Evolutionary conservation across 345 rosid genomes (phyloP), one percentile per base, ranked within the genome.

Genomic region (Eucalyptus curtisii): DNA sequence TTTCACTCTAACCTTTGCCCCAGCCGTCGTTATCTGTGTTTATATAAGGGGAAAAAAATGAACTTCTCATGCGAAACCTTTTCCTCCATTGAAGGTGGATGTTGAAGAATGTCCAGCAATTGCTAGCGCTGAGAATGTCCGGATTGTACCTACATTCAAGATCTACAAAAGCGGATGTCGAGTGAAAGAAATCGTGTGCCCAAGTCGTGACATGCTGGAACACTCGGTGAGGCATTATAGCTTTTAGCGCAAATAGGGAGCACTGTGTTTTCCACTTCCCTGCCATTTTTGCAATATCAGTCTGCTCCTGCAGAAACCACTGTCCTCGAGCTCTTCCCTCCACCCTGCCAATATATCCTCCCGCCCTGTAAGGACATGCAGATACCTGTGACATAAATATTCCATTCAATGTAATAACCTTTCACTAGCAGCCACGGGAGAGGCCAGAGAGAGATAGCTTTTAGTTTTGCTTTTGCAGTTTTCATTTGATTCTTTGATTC

Each of bases 161-260:
- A 96, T 98, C 88, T 96, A 94, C 95, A 98, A 95, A 93, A 91
- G 92, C 27, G 98, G 99, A 40, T 92, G 85, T 90, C 92, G 97
- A 86, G 94, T 97, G 90, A 98, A 98, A 93, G 99, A 97, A 93
- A 94, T 98, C 31, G 93, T 98, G 71, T 95, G 99, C 92, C 99
- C 99, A 13, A 98, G 96, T 92, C 95, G 89, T 7, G 99, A 98
- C 86, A 88, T 95, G 94, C 89, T 98, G 91, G 99, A 98, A 91
- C 95, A 95, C 90, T 95, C 97, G 89, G 98, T 98, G 97, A 96
- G 97, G 93, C 95, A 98, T 93, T 98, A 97, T 93, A 95, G 96
- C 92, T 91, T 93, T 89, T 96, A 95, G 95, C 90, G 91, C 91
- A 92, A 93, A 61, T 86, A 53, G 89, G 87, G 64, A 87, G 88